Evolutionary conservation across 495 filamentous ascomycete species (phyloP).

Genomic region (Tuber borchii): DNA sequence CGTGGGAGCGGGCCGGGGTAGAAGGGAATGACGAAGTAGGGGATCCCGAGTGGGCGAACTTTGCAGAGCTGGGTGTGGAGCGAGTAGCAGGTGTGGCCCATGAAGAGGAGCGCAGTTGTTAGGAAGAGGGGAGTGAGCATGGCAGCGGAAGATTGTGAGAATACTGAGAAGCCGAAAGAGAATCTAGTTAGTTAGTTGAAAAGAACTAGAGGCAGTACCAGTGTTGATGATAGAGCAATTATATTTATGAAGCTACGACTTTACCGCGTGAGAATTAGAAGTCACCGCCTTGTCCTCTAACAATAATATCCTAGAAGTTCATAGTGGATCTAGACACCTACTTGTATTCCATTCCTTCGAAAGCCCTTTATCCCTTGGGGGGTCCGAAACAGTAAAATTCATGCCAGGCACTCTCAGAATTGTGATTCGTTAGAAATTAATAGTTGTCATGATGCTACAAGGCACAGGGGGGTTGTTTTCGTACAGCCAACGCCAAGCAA

Average conservation of each 20-base stretch:
- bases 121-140: not conserved
- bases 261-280: not conserved
- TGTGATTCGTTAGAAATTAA: too few species aligned
- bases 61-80: not conserved
- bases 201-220: not conserved
- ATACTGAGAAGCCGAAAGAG: not conserved
- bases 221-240: too few species aligned
- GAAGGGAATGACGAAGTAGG: not conserved
- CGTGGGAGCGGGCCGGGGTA: not conserved
- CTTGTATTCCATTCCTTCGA: not conserved
- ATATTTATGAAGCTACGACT: too few species aligned
- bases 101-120: too few species aligned
- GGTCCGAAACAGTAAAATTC: too few species aligned
- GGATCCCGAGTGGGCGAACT: not conserved
- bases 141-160: not conserved
- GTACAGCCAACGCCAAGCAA: too few species aligned
- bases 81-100: too few species aligned
- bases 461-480: too few species aligned
- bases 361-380: not conserved
- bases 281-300: not conserved
- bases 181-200: not conserved
- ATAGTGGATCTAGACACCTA: too few species aligned
- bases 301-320: too few species aligned
- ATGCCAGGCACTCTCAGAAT: too few species aligned
- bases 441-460: too few species aligned